These are phyloP conservation scores for Panaeolus cyanescens DNA, from an alignment of 768 basidiomycete genomes.

Conservation along the genomic window DNA sequence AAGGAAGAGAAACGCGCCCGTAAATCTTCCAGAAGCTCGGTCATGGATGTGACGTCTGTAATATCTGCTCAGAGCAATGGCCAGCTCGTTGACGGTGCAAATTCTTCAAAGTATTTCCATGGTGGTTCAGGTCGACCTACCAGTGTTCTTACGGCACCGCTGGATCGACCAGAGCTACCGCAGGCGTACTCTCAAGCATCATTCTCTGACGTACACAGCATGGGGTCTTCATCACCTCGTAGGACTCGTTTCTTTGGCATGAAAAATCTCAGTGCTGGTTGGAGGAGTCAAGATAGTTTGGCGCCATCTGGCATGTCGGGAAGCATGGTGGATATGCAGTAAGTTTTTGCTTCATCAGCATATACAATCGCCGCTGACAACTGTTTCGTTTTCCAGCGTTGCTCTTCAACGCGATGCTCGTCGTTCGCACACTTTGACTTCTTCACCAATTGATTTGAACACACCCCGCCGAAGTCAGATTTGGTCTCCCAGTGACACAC, in stretches of 20 bases:
- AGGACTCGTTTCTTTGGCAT: conserved; percentile 79
- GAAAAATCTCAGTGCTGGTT: conserved; percentile 68
- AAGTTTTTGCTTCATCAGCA: conserved; percentile 32
- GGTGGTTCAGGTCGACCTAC: conserved; percentile 55
- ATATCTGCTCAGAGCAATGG: conserved; percentile 66
- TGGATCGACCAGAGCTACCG: conserved; percentile 62
- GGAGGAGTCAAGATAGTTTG: conserved; percentile 81
- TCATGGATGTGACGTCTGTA: conserved; percentile 70
- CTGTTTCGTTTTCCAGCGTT: conserved; percentile 47
- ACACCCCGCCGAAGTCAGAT: conserved; percentile 52
- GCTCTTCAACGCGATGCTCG: conserved; percentile 72
- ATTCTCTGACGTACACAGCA: conserved; percentile 78
- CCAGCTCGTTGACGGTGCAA: conserved; percentile 56
- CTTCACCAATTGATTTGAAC: conserved; percentile 35
- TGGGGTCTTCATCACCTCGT: conserved; percentile 66
- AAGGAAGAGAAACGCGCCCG: conserved; percentile 73
- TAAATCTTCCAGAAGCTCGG: conserved; percentile 74
- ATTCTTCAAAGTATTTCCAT: conserved; percentile 62
- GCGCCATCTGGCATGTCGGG: conserved; percentile 82
- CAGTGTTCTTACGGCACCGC: conserved; percentile 60
- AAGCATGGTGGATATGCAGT: conserved; percentile 95
- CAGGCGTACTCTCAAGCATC: conserved; percentile 77
- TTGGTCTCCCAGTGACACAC: conserved; percentile 45
- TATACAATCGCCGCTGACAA: conserved; percentile 5
- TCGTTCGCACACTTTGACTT: conserved; percentile 27